These are phyloP conservation scores for Rhodotorula sp. DNA, from an alignment of 1,284 basidiomycete genomes.

Conservation along the genomic window DNA sequence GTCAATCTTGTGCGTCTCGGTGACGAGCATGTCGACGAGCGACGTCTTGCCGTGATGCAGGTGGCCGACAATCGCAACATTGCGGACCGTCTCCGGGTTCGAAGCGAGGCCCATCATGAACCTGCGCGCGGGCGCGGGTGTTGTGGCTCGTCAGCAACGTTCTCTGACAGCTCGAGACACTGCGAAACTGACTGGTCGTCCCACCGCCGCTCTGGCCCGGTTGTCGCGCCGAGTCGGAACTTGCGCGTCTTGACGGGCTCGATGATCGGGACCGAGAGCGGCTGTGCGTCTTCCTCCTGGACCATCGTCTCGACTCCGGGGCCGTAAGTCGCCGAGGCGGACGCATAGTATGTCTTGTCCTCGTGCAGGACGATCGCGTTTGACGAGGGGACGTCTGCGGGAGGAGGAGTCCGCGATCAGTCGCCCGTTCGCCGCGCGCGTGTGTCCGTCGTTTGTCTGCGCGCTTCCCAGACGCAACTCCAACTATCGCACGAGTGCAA, in stretches of 20 bases:
- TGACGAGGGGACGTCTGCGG: slow-evolving; percentile 28
- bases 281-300: slow-evolving; percentile 97
- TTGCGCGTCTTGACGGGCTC: slow-evolving; percentile 89
- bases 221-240: slow-evolving; percentile 66
- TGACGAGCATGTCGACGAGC: slow-evolving; percentile 92
- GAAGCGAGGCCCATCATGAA: slow-evolving; percentile 89
- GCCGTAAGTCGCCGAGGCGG: slow-evolving; percentile 88
- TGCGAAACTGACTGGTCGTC: slow-evolving; percentile 77
- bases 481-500: too few relatives aligned
- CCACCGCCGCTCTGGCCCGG: slow-evolving; percentile 87
- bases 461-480: not conserved
- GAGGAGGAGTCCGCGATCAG: not conserved
- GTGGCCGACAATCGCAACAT: slow-evolving; percentile 91
- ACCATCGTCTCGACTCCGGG: slow-evolving; percentile 92
- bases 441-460: not conserved
- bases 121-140: slow-evolving; percentile 53
- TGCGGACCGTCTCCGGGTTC: slow-evolving; percentile 92
- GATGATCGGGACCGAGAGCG: slow-evolving; percentile 89
- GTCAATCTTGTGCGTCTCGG: slow-evolving; percentile 90
- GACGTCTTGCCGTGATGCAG: slow-evolving; percentile 98
- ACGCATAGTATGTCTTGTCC: slow-evolving; percentile 97
- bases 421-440: too few relatives aligned
- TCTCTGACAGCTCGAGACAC: too few relatives aligned
- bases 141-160: not conserved
- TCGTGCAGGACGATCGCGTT: slow-evolving; percentile 61